Conservation (phyloP, 148 eudicot genomes). For the Chenopodium quinoa region DNA sequence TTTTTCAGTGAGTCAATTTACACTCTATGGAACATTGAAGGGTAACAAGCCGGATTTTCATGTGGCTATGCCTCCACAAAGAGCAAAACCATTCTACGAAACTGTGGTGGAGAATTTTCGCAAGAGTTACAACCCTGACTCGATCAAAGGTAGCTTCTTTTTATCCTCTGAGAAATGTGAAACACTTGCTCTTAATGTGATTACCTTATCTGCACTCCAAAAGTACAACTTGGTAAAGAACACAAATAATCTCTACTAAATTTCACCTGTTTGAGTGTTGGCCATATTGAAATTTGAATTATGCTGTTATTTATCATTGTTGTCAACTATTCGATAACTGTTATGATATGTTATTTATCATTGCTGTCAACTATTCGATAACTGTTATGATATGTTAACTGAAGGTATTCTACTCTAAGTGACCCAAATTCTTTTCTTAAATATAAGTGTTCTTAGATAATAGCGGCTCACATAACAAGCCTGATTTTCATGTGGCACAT, state of each 20-base stretch:
- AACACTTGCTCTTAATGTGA: slow-evolving; percentile 1
- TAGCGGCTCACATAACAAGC: too few relatives aligned
- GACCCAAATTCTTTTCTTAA: neutral
- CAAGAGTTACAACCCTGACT: slow-evolving; percentile 56
- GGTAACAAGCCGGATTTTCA: slow-evolving; percentile 99
- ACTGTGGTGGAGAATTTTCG: slow-evolving; percentile 74
- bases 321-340: neutral
- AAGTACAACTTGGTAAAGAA: neutral
- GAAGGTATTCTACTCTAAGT: neutral
- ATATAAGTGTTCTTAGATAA: too few relatives aligned
- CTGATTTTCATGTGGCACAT: too few relatives aligned
- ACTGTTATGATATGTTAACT: neutral
- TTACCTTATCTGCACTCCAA: neutral
- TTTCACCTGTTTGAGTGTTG: neutral
- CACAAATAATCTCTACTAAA: neutral
- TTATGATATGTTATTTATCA: neutral
- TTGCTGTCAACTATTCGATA: neutral
- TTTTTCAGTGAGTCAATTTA: slow-evolving; percentile 93
- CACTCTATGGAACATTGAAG: slow-evolving; percentile 88
- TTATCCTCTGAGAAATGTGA: neutral
- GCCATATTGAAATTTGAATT: neutral
- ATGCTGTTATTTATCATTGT: too few relatives aligned
- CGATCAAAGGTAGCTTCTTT: slow-evolving; percentile 59
- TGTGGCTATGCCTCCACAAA: slow-evolving; percentile 93
- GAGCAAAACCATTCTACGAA: slow-evolving; percentile 78